phyloP scores from a whole-genome alignment of 805 yeast genomes.

The Candida patagonica region DNA sequence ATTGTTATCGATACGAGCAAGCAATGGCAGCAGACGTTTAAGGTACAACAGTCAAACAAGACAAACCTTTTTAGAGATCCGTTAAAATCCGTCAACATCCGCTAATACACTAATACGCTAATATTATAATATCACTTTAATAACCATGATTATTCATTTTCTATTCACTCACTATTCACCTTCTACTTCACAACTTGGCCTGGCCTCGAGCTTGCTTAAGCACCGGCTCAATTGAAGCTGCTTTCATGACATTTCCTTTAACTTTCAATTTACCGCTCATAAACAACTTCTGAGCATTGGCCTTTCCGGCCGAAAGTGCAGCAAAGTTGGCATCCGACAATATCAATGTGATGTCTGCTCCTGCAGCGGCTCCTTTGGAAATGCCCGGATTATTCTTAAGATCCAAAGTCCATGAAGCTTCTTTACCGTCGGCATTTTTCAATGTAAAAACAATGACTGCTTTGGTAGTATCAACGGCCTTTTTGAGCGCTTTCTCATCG shows the following conservation, averaged over 20 bases:
- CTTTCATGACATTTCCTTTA: conserved; percentile 88
- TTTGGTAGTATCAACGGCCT: conserved; percentile 39
- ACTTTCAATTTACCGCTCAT: conserved; percentile 79
- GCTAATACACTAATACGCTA: too few relatives aligned
- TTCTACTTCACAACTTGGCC: conserved; percentile 5
- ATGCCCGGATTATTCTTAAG: conserved; percentile 51
- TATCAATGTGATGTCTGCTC: conserved; percentile 55
- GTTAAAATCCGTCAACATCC: too few relatives aligned
- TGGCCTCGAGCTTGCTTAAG: conserved; percentile 45
- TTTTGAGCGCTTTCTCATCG: conserved; percentile 24
- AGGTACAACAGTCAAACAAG: too few relatives aligned
- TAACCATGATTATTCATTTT: background rate
- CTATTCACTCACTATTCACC: background rate
- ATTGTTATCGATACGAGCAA: too few relatives aligned
- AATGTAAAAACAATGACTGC: conserved; percentile 59
- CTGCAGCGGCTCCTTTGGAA: conserved; percentile 36
- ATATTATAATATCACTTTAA: too few relatives aligned
- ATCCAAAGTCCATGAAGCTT: conserved; percentile 59
- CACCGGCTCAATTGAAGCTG: conserved; percentile 62
- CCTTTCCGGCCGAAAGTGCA: conserved; percentile 65
- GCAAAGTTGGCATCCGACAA: conserved; percentile 62
- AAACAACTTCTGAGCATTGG: conserved; percentile 76
- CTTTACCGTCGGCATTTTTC: conserved; percentile 50
- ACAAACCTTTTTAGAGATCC: too few relatives aligned
- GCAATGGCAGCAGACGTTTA: too few relatives aligned